Conservation (phyloP, 208 protist species). For the Vickermania spadyakhi region DNA sequence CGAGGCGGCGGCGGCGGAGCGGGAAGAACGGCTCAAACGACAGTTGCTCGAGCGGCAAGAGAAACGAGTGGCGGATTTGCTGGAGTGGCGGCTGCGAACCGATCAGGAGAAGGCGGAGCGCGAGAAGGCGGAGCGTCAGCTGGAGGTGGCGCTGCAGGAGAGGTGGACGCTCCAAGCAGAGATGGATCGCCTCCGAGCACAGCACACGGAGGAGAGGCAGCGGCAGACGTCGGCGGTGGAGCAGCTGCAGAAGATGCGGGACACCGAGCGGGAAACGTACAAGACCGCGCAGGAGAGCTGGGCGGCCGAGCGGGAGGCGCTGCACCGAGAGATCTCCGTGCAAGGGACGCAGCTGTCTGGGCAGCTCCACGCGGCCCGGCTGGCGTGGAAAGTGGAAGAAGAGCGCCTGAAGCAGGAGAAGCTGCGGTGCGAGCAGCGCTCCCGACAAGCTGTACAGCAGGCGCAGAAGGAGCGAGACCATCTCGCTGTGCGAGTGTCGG, state of each 20-base stretch:
- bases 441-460: not conserved
- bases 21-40: conserved; percentile 49
- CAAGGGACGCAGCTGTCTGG: not conserved
- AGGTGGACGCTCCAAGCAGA: conserved; percentile 15
- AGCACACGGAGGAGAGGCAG: conserved; percentile 87
- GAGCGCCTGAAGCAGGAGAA: not conserved
- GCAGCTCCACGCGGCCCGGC: conserved; percentile 4
- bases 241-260: not conserved
- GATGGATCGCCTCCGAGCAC: conserved; percentile 35
- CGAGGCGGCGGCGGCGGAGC: no score
- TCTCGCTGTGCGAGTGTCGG: not conserved
- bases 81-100: conserved; percentile 18
- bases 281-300: not conserved
- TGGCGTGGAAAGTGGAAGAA: not conserved
- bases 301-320: conserved; percentile 5
- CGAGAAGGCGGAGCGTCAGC: conserved; percentile 8
- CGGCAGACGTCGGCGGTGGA: conserved; percentile 78
- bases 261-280: conserved; percentile 11
- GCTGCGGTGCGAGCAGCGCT: not conserved
- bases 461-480: not conserved
- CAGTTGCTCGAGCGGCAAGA: conserved; percentile 41
- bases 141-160: not conserved
- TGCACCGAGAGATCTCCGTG: not conserved
- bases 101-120: conserved; percentile 12
- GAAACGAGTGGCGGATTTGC: no score